phyloP scores from a whole-genome alignment of 495 filamentous ascomycete genomes.

The Podospora conica region DNA sequence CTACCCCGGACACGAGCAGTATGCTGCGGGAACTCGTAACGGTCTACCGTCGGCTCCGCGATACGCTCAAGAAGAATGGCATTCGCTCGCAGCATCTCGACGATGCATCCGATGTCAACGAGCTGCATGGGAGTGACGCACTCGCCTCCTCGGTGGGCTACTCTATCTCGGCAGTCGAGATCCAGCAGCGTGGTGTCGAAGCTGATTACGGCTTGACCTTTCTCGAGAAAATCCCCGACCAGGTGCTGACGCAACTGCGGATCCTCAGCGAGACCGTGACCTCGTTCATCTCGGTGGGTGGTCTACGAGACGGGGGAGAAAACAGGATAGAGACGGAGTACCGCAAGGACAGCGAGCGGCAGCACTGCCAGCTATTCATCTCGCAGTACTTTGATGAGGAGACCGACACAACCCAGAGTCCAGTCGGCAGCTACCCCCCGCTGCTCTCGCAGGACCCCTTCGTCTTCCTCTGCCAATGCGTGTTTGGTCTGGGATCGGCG shows the following conservation, averaged over 20 bases:
- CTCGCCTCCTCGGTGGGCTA: conserved; percentile 70
- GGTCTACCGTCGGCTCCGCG: conserved; percentile 72
- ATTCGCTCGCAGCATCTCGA: conserved; percentile 45
- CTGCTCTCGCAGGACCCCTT: conserved; percentile 75
- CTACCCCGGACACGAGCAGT: conserved; percentile 28
- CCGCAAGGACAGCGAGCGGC: conserved; percentile 59
- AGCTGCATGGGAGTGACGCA: conserved; percentile 57
- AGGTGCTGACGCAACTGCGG: conserved; percentile 80
- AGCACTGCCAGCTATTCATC: conserved; percentile 72
- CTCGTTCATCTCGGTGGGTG: conserved; percentile 75
- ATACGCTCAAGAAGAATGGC: conserved; percentile 68
- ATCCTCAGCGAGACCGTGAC: conserved; percentile 82
- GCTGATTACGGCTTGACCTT: conserved; percentile 68
- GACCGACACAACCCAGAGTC: conserved; percentile 20
- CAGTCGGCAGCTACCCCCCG: conserved; percentile 51
- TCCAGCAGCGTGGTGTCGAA: conserved; percentile 81
- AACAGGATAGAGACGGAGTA: conserved; percentile 64
- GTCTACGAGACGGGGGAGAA: conserved; percentile 50
- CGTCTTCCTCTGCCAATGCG: conserved; percentile 75
- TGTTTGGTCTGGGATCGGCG: conserved; percentile 48
- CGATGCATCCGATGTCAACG: conserved; percentile 20
- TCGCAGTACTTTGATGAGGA: conserved; percentile 42
- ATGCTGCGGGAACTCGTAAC: conserved; percentile 66
- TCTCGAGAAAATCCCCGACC: conserved; percentile 76
- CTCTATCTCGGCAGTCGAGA: conserved; percentile 88